Base-by-base conservation (phyloP, 495 filamentous ascomycete species). In the Pyronema omphalodes region DNA sequence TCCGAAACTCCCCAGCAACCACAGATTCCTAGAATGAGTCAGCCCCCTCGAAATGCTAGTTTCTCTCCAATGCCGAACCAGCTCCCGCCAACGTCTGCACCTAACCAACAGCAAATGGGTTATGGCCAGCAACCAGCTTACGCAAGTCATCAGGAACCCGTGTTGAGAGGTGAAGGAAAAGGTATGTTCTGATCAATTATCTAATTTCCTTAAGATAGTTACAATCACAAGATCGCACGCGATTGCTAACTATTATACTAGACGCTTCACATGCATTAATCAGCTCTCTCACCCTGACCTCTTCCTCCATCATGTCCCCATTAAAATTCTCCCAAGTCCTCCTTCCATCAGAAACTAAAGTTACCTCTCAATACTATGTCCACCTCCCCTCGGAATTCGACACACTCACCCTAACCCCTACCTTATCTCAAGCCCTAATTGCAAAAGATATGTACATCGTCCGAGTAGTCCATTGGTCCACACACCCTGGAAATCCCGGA, bases 271-370 rank as follows among this genome's bases (percentile, higher is more conserved):
- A 82, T 60, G 78, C 83, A 12, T 69, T 88, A 40, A 76, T 88
- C 52, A 72, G 73, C 29, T 83, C 76, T 48, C 65, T 88, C 40
- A 70, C 74, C 19, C 65, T 93, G n/a, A 65, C 69, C 37, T 80
- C 85, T 65, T 76, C 79, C 3, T 71, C 71, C 1, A 69, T 86
- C 33, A 76, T 73, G 18, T 63, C 78, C 12, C 69, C 73, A 23
- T 67, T 67, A 4, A 69, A 12, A 54, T 3, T 45, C 59, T 80
- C 82, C 6, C 64, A 46, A 35, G 51, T 57, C 29, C 57, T 64
- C 35, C 49, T 35, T 9, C 60, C 61, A 5, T 53, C 60, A 43
- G 43, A 57, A 19, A 35, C 35, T 19, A 64, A 63, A 39, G 44
- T 64, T 11, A 64, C 61, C 2, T 43, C 60, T 6, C 61, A 63